Evolutionary conservation across 139 green algal species (phyloP), one percentile per base, ranked within the genome.

Genomic region (Chlamydomonas sphaeroides): DNA sequence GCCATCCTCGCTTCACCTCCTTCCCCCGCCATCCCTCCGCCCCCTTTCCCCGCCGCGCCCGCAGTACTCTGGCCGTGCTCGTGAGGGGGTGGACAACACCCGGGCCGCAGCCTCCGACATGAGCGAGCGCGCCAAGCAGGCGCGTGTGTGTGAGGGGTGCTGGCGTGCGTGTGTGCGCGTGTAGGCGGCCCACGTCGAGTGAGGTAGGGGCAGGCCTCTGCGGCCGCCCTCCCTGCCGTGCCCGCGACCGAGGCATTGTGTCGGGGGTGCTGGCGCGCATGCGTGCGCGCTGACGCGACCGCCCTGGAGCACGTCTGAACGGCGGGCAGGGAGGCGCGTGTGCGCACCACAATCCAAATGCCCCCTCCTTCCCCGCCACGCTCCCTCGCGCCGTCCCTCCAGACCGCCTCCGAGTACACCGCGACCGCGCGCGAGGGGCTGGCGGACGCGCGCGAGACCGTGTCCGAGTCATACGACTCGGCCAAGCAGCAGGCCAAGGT

Each of bases 81-180:
- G 39, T 7, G 72, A 68, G 72, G 72, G 72, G 0, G 7, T 69
- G 1, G 72, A 80, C 1, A 17, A 38, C 56, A 68, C 53, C 56
- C 38, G 39, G 36, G 35, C 35, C 33, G 72, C 56, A 18, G 72
- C 72, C n/a, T 14, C 23, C 8, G 72, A 68, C 17, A 17, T 17
- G 17, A 57, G 30, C 26, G 56, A 80, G 72, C 56, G 56, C 4
- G 36, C 72, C 56, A 68, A 80, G 56, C 72, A 80, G 71, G 71
- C 67, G n/a, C 15, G 61, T n/a, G n/a, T n/a, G n/a, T n/a, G n/a
- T n/a, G n/a, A n/a, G n/a, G n/a, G n/a, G n/a, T n/a, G n/a, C n/a
- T n/a, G n/a, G n/a, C n/a, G n/a, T n/a, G n/a, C n/a, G n/a, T n/a
- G n/a, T n/a, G n/a, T n/a, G n/a, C n/a, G n/a, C n/a, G n/a, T n/a